Evolutionary conservation across 2,329 filamentous ascomycete species (phyloP).

Genomic region (Xylariaceae sp.): DNA sequence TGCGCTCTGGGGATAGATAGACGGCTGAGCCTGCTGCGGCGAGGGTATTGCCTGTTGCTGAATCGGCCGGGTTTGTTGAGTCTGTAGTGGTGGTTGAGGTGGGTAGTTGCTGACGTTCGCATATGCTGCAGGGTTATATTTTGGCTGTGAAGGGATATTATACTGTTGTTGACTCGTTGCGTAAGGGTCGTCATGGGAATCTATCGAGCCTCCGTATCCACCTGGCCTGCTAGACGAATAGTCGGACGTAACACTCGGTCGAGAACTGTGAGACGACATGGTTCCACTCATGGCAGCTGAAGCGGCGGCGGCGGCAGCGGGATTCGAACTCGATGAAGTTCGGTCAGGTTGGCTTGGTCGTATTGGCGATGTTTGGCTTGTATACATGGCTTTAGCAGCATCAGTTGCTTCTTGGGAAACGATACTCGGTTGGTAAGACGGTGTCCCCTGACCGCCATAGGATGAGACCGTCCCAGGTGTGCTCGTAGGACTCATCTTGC

Average conservation of each 20-base stretch:
- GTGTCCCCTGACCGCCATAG: slow-evolving; percentile 32
- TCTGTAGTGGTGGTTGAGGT: slow-evolving; percentile 49
- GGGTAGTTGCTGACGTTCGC: slow-evolving; percentile 65
- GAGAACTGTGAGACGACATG: slow-evolving; percentile 45
- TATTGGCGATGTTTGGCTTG: slow-evolving; percentile 59
- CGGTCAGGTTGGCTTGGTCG: slow-evolving; percentile 60
- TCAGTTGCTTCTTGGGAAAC: slow-evolving; percentile 63
- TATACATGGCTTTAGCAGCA: slow-evolving; percentile 69
- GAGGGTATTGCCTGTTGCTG: slow-evolving; percentile 44
- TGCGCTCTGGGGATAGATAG: slow-evolving; percentile 42
- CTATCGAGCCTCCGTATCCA: slow-evolving; percentile 38
- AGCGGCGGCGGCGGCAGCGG: slow-evolving; percentile 62
- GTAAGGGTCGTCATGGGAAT: slow-evolving; percentile 43
- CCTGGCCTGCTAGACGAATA: slow-evolving; percentile 46
- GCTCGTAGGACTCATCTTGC: slow-evolving; percentile 54
- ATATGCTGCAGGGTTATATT: slow-evolving; percentile 82
- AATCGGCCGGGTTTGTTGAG: slow-evolving; percentile 48
- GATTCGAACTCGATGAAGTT: slow-evolving; percentile 58
- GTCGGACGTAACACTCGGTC: slow-evolving; percentile 38
- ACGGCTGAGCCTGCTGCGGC: slow-evolving; percentile 40
- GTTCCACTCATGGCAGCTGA: slow-evolving; percentile 63
- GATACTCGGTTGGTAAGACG: slow-evolving; percentile 43
- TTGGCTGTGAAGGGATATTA: slow-evolving; percentile 55
- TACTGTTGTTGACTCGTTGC: slow-evolving; percentile 37
- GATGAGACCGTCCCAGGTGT: slow-evolving; percentile 42